A percentile compares a stretch with the other conserved stretches of the same genome.
Conservation (phyloP, 1,284 basidiomycete species). For the Boletellus sp. region DNA sequence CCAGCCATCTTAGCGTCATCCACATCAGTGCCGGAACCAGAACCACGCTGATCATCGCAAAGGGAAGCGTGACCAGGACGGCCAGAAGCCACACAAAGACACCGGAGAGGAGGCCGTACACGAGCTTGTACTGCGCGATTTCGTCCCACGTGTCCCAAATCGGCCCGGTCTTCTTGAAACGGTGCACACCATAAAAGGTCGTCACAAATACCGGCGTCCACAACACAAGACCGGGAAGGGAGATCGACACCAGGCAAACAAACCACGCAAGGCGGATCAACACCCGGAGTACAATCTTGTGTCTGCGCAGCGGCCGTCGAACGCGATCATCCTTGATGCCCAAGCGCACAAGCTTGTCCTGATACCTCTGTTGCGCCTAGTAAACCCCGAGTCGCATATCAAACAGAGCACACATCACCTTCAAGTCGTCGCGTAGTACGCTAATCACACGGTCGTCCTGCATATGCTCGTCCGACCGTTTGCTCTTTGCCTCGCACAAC, state of each 20-base stretch:
- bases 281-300: conserved; percentile 53
- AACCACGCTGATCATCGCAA: conserved; percentile 52
- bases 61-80: conserved; percentile 56
- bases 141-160: conserved; percentile 82
- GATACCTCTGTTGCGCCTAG: conserved; percentile 52
- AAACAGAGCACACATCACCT: conserved; percentile 41
- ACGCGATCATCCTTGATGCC: conserved; percentile 82
- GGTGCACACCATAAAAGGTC: conserved; percentile 60
- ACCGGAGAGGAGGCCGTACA: conserved; percentile 74
- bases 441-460: conserved; percentile 34
- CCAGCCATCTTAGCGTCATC: conserved; percentile 82
- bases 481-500: conserved; percentile 31
- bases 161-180: conserved; percentile 74
- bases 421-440: conserved; percentile 54
- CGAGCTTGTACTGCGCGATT: conserved; percentile 85
- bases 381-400: conserved; percentile 1
- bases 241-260: conserved; percentile 62
- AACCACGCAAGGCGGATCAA: conserved; percentile 62
- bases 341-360: conserved; percentile 60
- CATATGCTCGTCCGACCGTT: conserved; percentile 18
- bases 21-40: conserved; percentile 76
- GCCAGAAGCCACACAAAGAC: conserved; percentile 58
- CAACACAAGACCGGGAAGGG: conserved; percentile 76
- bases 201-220: conserved; percentile 75
- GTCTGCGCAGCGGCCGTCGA: conserved; percentile 56